A percentile compares a stretch with the other conserved stretches of the same genome.
Conservation (phyloP, 2,329 filamentous ascomycete species). For the Paraphoma chrysanthemicola region DNA sequence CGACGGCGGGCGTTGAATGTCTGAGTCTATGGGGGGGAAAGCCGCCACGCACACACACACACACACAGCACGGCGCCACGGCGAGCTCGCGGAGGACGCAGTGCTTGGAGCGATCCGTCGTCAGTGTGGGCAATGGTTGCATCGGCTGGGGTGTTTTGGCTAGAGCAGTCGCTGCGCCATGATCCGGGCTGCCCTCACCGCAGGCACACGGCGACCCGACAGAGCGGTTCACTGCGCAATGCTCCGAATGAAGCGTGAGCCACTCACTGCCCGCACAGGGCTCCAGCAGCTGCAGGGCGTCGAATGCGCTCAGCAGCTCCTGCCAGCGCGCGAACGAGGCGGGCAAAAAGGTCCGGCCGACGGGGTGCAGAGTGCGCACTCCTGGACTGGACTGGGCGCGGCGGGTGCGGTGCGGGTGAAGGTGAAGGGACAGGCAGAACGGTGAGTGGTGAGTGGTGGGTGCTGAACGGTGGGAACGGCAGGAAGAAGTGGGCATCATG, state of each 20-base stretch:
- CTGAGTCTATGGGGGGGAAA: slow-evolving; percentile 10
- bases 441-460: too few species aligned
- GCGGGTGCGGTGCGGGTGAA: slow-evolving; percentile 2
- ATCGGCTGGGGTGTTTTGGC: slow-evolving; percentile 30
- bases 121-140: slow-evolving; percentile 28
- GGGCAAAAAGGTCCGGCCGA: background rate
- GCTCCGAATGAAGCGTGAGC: slow-evolving; percentile 42
- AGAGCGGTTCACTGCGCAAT: slow-evolving; percentile 43
- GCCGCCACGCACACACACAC: slow-evolving; percentile 20
- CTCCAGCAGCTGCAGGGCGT: slow-evolving; percentile 17
- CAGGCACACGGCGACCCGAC: slow-evolving; percentile 37
- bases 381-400: background rate
- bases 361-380: background rate
- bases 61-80: slow-evolving; percentile 19
- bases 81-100: slow-evolving; percentile 3
- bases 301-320: slow-evolving; percentile 15
- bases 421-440: slow-evolving; percentile 7
- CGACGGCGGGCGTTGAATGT: slow-evolving; percentile 14
- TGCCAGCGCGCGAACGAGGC: slow-evolving; percentile 22
- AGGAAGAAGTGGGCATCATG: slow-evolving; percentile 10
- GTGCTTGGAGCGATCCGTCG: slow-evolving; percentile 3
- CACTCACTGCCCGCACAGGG: slow-evolving; percentile 12
- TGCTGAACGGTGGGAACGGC: too few species aligned
- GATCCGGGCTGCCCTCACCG: slow-evolving; percentile 35
- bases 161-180: slow-evolving; percentile 32